Base-by-base conservation (phyloP, 371 early-diverging fungal genomes). In the Rozella allomycis region DNA sequence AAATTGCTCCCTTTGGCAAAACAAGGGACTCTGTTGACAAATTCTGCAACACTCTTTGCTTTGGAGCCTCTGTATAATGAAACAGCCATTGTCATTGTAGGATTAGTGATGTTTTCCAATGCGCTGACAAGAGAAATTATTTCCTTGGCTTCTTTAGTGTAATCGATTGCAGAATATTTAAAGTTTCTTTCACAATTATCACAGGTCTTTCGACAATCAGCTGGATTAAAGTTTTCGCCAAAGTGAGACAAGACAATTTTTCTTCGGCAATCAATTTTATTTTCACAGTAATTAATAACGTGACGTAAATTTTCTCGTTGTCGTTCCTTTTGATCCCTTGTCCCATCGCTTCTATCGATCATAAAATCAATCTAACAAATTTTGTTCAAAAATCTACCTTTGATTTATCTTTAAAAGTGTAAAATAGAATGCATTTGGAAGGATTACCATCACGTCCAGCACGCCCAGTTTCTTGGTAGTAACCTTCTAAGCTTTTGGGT, bases 401-500 rank as follows among this genome's bases (percentile, higher is more conserved):
- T 22, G 19, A 2, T 42, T 74, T 84, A 58, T 98, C 97, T 1
- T 45, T 45, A 50, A 71, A 86, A 0, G 52, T 46, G 48, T 88
- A 98, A 41, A 71, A 97, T 17, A 99, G 41, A 0, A 93, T 55
- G 52, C 97, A 97, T 1, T 57, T 53, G 2, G 87, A 74, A 27
- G 67, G 58, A 22, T 70, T 44, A 4, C 97, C 94, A 64, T 99
- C 98, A 18, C 98, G 74, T 6, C 98, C 98, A 0, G 98, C 98
- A 16, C 98, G 72, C 0, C 98, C 98, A 0, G 91, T 94, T 53
- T 98, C 98, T 54, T 99, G 98, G 43, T 99, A 99, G 45, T 97
- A 99, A 0, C 93, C 94, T 54, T 99, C 99, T 3, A 99, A 42
- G 9, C 82, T 79, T 18, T 87, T 78, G 0, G 98, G 97, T 8